Base-by-base conservation (phyloP, 805 yeast genomes). In the Wickerhamiella sorbophila region DNA sequence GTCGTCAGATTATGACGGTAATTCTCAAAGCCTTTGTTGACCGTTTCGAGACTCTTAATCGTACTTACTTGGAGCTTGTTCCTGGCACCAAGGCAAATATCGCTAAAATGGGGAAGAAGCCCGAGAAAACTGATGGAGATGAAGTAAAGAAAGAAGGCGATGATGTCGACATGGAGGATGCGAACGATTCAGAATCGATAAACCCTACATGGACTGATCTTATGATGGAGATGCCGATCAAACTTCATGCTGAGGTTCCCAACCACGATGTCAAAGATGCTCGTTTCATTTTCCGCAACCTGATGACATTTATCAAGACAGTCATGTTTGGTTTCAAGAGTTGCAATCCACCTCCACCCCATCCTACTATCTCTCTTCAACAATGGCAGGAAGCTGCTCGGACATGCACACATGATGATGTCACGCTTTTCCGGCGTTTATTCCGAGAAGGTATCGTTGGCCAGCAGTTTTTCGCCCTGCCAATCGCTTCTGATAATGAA, bases 11-110 rank as follows among this genome's bases (percentile, higher is more conserved):
- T 41, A 73, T 86, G 62, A 74, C 91, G 72, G 69, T 81, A 31
- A 86, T 91, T 49, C 77, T 91, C 40, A 87, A 84, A 55, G 79
- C 95, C 0, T 87, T 85, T 59, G 84, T 85, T 10, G 81, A 79
- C 49, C 68, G 96, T 46, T 83, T 91, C 57, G 71, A 71, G 40
- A 69, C 82, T 40, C 67, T 88, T 48, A 85, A 87, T 62, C 61
- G 79, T 47, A 79, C 81, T 47, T 79, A 78, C 38, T 37, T 18
- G 24, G 48, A 36, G 32, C 39, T 39, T 47, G 45, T 16, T 20
- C 6, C 33, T 15, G 31, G 32, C 31, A 16, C 20, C 22, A 17
- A 33, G 36, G 29, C 29, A 24, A 8, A 24, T 12, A 24, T 24
- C 12, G 29, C 29, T 12, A 24, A 24, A 12, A 6, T 8, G 10